These are phyloP conservation scores for Geranomyces michiganensis DNA, from an alignment of 192 early-diverging fungal species.

Conservation along the genomic window DNA sequence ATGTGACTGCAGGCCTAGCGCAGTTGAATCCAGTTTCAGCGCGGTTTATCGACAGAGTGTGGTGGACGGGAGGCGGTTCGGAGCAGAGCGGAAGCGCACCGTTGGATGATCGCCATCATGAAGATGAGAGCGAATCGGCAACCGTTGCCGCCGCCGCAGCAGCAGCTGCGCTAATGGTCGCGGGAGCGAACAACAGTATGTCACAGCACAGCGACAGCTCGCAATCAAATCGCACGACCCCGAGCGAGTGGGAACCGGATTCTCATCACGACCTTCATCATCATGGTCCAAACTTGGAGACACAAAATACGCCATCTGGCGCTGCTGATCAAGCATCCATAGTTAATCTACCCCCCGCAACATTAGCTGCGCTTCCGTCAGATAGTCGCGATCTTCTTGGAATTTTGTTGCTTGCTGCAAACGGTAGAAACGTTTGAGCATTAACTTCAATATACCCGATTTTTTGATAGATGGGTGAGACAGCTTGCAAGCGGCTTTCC, in stretches of 20 bases:
- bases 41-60: conserved; percentile 19
- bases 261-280: not conserved
- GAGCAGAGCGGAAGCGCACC: not conserved
- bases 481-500: no score
- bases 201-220: conserved; percentile 1
- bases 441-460: not conserved
- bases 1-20: conserved; percentile 24
- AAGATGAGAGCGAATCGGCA: not conserved
- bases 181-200: not conserved
- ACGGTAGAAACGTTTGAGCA: not conserved
- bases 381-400: conserved; percentile 20
- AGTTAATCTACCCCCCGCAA: no score
- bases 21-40: conserved; percentile 26
- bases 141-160: not conserved
- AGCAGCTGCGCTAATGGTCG: not conserved
- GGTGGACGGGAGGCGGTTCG: conserved; percentile 16
- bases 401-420: conserved; percentile 25
- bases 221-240: not conserved
- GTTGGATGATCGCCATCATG: not conserved
- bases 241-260: conserved; percentile 1
- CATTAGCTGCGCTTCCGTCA: not conserved
- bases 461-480: no score
- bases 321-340: conserved; percentile 1
- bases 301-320: no score
- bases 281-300: not conserved